These are phyloP conservation scores for Ascochyta pisi DNA, from an alignment of 2,329 filamentous ascomycete species.

Conservation along the genomic window DNA sequence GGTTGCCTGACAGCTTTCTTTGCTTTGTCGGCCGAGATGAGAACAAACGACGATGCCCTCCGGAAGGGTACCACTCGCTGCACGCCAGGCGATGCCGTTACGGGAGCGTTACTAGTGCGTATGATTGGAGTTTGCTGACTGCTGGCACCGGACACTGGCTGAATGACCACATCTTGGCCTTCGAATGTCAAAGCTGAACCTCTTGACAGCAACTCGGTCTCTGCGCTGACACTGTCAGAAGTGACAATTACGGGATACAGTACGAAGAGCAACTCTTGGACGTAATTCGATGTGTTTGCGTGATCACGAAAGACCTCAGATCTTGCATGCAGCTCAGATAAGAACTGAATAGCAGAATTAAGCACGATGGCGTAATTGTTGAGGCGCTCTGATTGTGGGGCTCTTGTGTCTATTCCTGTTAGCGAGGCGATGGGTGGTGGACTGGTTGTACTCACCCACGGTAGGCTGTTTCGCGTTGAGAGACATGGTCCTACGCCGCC, in stretches of 20 bases:
- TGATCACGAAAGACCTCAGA: constrained; percentile 85
- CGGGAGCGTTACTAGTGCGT: constrained; percentile 68
- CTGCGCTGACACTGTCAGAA: constrained; percentile 80
- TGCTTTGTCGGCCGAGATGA: constrained; percentile 75
- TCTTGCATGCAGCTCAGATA: constrained; percentile 78
- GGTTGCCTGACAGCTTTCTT: constrained; percentile 63
- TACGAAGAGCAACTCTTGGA: constrained; percentile 77
- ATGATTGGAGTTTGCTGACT: constrained; percentile 70
- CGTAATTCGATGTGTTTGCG: constrained; percentile 77
- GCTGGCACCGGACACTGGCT: constrained; percentile 70
- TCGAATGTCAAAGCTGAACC: constrained; percentile 84
- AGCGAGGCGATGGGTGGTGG: constrained; percentile 2
- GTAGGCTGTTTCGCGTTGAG: constrained; percentile 62
- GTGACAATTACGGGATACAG: constrained; percentile 90
- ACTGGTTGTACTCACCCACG: constrained; percentile 32
- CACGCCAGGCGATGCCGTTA: constrained; percentile 39
- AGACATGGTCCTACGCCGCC: constrained; percentile 70
- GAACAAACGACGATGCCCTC: constrained; percentile 88
- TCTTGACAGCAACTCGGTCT: constrained; percentile 84
- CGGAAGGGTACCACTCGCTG: constrained; percentile 69
- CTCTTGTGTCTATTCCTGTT: constrained; percentile 37
- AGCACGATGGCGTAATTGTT: constrained; percentile 70
- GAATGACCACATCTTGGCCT: constrained; percentile 82
- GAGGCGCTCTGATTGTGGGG: constrained; percentile 49
- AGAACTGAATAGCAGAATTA: constrained; percentile 77